phyloP scores from a whole-genome alignment of 495 filamentous ascomycete genomes.

The Podospora comata region DNA sequence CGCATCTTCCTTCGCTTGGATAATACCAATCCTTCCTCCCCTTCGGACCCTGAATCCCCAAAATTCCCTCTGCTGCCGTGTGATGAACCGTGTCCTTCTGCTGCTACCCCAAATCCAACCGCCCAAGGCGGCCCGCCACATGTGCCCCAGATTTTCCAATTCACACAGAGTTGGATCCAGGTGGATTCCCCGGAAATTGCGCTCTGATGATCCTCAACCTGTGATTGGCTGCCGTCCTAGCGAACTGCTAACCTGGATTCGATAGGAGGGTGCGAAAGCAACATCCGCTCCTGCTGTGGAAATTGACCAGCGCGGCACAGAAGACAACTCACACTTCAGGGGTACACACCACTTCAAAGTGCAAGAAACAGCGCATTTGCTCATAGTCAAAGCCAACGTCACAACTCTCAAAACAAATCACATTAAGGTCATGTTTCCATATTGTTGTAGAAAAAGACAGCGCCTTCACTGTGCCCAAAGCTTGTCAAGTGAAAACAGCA shows the following conservation, averaged over 20 bases:
- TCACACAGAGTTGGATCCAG: neutral
- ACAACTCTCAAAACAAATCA: neutral
- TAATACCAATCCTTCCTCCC: neutral
- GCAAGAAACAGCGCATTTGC: neutral
- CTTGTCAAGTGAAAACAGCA: constrained; percentile 3
- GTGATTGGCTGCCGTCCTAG: neutral
- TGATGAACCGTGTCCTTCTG: neutral
- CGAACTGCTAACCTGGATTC: neutral
- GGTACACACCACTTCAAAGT: neutral
- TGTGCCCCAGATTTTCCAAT: neutral
- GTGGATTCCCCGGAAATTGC: neutral
- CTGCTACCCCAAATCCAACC: neutral
- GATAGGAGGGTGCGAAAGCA: neutral
- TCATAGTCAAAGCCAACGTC: neutral
- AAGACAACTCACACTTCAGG: neutral
- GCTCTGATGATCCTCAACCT: neutral
- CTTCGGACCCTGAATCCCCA: neutral
- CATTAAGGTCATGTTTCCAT: constrained; percentile 4
- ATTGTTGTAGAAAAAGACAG: constrained; percentile 7
- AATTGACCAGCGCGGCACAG: neutral
- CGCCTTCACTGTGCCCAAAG: neutral
- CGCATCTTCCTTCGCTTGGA: neutral
- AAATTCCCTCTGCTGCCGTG: neutral
- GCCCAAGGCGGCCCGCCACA: neutral
- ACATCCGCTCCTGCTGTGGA: neutral